A percentile compares a stretch with the other conserved stretches of the same genome.
These are phyloP conservation scores for Phytophthora pini DNA, from an alignment of 352 stramenopile species.

Conservation along the genomic window DNA sequence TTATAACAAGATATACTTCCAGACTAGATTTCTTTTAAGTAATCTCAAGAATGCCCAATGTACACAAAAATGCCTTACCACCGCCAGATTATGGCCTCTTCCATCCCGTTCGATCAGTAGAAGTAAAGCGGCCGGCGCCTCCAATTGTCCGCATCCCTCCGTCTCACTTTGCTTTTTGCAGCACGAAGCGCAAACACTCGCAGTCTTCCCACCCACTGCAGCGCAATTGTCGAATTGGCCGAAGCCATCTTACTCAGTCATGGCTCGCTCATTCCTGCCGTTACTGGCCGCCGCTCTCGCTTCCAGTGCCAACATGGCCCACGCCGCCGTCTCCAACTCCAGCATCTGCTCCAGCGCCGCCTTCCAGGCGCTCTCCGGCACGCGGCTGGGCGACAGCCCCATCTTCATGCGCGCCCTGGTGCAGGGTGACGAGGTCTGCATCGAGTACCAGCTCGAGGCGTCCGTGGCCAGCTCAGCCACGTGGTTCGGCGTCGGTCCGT, in stretches of 20 bases:
- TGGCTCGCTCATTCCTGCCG: constrained; percentile 17
- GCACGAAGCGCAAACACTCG: constrained; percentile 9
- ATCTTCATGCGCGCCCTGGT: constrained; percentile 68
- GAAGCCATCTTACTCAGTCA: constrained; percentile 6
- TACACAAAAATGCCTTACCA: constrained; percentile 7
- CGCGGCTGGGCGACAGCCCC: constrained; percentile 60
- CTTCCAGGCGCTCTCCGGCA: constrained; percentile 56
- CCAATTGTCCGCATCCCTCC: neutral
- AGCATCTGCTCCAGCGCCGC: constrained; percentile 58
- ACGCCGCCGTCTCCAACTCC: constrained; percentile 29
- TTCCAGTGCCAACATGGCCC: constrained; percentile 15
- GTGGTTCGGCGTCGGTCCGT: constrained; percentile 74
- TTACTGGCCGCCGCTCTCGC: constrained; percentile 17
- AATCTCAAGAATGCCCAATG: too few relatives aligned
- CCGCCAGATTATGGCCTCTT: constrained; percentile 9
- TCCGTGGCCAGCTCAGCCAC: constrained; percentile 39
- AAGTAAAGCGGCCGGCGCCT: constrained; percentile 8
- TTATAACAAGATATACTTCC: neutral
- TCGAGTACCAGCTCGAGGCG: constrained; percentile 66
- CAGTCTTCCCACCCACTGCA: constrained; percentile 14
- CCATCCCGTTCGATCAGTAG: constrained; percentile 9
- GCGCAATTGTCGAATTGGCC: constrained; percentile 32
- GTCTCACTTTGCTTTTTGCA: constrained; percentile 38
- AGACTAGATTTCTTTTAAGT: neutral
- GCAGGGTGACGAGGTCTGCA: constrained; percentile 61